phyloP scores from a whole-genome alignment of 495 filamentous ascomycete species.

The Aspergillus taichungensis region DNA sequence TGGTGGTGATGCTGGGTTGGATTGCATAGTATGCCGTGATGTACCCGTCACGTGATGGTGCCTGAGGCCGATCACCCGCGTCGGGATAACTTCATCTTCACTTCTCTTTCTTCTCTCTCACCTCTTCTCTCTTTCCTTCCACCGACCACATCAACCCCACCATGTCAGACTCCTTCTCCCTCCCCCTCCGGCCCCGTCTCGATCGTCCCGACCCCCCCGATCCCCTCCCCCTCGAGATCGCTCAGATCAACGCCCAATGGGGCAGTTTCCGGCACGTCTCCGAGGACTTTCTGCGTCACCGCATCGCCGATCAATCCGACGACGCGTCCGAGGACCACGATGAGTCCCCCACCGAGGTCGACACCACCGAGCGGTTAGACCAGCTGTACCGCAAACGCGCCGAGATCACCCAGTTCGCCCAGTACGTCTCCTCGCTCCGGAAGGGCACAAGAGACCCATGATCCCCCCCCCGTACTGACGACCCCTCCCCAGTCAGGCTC shows the following conservation, averaged over 20 bases:
- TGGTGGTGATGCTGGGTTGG: no score
- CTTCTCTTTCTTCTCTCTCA: not conserved
- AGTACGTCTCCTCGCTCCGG: constrained; percentile 14
- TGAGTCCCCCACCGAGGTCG: constrained; percentile 19
- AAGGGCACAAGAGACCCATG: no score
- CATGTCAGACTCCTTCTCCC: constrained; percentile 42
- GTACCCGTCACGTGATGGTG: constrained; percentile 13
- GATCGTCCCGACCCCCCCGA: constrained; percentile 46
- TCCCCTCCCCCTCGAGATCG: constrained; percentile 59
- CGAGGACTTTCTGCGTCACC: constrained; percentile 50
- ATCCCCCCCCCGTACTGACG: constrained; percentile 10
- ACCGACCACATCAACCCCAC: constrained; percentile 2
- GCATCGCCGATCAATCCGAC: constrained; percentile 44
- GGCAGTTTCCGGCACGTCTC: constrained; percentile 66
- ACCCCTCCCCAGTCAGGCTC: constrained; percentile 44
- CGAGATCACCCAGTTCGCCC: constrained; percentile 37
- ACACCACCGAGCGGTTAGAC: constrained; percentile 32
- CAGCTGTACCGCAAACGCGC: constrained; percentile 36
- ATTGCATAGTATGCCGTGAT: no score
- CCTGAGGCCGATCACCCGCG: no score
- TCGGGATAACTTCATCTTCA: no score
- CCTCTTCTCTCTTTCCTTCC: not conserved
- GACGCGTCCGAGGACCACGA: constrained; percentile 31
- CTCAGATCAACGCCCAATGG: constrained; percentile 63
- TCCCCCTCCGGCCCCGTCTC: constrained; percentile 58